Percentiles rank a stretch among this genome's conserved stretches.
These are phyloP conservation scores for Aureobasidium uvarum DNA, from an alignment of 2,329 filamentous ascomycete species.

Conservation along the genomic window DNA sequence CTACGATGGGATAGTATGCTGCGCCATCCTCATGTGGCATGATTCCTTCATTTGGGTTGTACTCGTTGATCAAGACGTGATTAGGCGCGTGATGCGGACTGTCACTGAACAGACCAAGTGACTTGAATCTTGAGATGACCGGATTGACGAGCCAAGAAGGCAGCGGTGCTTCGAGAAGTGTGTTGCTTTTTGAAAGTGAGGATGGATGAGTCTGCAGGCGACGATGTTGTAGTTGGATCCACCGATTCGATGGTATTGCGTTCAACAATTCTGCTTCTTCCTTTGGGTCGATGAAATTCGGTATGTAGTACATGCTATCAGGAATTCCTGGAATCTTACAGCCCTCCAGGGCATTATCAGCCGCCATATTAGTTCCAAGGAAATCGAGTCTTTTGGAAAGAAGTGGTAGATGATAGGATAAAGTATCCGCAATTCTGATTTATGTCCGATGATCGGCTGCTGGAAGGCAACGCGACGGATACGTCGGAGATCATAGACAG, in stretches of 20 bases:
- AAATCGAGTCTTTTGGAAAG: not conserved
- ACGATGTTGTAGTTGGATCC: conserved; percentile 85
- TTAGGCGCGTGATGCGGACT: conserved; percentile 79
- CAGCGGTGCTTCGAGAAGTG: conserved; percentile 69
- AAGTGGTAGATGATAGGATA: not conserved
- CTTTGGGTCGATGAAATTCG: conserved; percentile 73
- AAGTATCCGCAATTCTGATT: not conserved
- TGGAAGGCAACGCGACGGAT: conserved; percentile 1
- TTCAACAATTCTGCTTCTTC: conserved; percentile 71
- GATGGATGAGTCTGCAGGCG: conserved; percentile 90
- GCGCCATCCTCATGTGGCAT: conserved; percentile 94
- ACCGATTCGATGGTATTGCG: conserved; percentile 54
- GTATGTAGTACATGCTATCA: conserved; percentile 73
- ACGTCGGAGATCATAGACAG: not conserved
- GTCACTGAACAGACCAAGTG: conserved; percentile 52
- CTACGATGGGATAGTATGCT: conserved; percentile 84
- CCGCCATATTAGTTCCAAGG: conserved; percentile 1
- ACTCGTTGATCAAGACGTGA: conserved; percentile 93
- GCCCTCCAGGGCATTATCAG: not conserved
- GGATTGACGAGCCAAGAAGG: conserved; percentile 73
- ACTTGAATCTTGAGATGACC: conserved; percentile 58
- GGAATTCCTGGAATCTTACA: conserved; percentile 56
- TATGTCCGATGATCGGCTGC: not conserved
- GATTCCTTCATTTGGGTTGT: conserved; percentile 83
- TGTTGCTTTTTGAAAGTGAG: conserved; percentile 70